These are phyloP conservation scores for Penicillium dipodomyicola DNA, from an alignment of 495 filamentous ascomycete species.

Conservation along the genomic window DNA sequence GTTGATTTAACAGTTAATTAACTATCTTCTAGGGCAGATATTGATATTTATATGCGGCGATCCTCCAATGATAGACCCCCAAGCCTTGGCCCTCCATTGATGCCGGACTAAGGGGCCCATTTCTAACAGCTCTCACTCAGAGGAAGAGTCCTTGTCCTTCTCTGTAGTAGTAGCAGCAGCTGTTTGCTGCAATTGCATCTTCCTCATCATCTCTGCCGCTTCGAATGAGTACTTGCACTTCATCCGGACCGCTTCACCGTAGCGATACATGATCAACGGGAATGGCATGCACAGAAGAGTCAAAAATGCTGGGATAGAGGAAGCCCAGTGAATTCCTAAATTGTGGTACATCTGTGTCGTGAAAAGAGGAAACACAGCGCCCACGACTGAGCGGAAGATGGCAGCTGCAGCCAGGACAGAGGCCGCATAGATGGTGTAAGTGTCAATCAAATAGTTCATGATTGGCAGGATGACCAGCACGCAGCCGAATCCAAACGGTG, in stretches of 20 bases:
- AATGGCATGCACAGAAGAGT: slow-evolving; percentile 68
- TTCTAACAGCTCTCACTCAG: no score
- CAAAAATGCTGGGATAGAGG: slow-evolving; percentile 69
- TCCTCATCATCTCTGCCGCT: neutral
- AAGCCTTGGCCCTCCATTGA: no score
- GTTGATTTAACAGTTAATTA: no score
- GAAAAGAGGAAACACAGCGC: slow-evolving; percentile 75
- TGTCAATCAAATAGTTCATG: slow-evolving; percentile 57
- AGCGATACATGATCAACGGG: slow-evolving; percentile 70
- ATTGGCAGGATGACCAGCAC: slow-evolving; percentile 67
- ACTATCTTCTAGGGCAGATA: no score
- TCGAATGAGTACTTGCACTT: neutral
- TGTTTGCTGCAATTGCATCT: neutral
- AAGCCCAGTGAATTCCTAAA: slow-evolving; percentile 76
- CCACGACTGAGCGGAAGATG: slow-evolving; percentile 63
- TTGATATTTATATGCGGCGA: no score
- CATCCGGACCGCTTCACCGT: slow-evolving; percentile 41
- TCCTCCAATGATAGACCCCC: no score
- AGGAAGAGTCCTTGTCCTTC: neutral
- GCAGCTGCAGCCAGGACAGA: slow-evolving; percentile 72
- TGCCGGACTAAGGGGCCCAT: no score
- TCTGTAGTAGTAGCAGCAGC: neutral
- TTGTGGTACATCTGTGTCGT: slow-evolving; percentile 69
- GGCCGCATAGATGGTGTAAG: slow-evolving; percentile 72
- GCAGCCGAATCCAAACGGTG: slow-evolving; percentile 69